Base-by-base conservation (phyloP, 805 yeast species). In the Starmerella roubikii region DNA sequence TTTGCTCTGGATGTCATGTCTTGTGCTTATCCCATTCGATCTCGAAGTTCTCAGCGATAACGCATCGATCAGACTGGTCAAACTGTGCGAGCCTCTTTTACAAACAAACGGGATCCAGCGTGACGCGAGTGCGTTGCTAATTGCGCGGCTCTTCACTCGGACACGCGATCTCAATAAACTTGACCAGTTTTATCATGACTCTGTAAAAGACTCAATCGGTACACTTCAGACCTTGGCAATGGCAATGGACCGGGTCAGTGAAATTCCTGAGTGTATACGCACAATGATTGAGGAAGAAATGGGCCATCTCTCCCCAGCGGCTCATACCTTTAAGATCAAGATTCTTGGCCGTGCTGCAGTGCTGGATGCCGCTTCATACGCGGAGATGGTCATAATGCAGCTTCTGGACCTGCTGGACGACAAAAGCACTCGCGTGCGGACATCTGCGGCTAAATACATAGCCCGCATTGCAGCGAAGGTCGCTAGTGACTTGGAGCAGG, bases 11-110 rank as follows among this genome's bases (percentile, higher is more conserved):
- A 64, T 83, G 9, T 68, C 78, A 0, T 72, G 77, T 9, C 59
- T 85, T 18, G 68, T 75, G 0, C 59, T 80, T n/a, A 72, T 76
- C 0, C 96, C 97, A 0, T 85, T 86, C 52, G 67, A 71, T 2
- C 59, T 86, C 20, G 57, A 55, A 1, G 45, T 58, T 0, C 56
- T 77, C 13, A 57, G 57, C 2, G 45, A 54, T 2, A 41, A 52
- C 0, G 40, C 56, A 0, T 54, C 68, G 4, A 45, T 50, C 1
- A 38, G 54, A 2, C 49, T 77, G 1, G 67, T 62, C 32, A 41
- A 47, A 0, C 44, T 67, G 7, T 65, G 69, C 0, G 35, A 54
- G 3, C 30, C 32, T 1, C 58, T 55, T 37, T 55, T 71, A 30
- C 53, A 50, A 4, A 58, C 59, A 13, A 67, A 75, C 4, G 80